Conservation (phyloP, 2,329 filamentous ascomycete genomes). For the Fusarium sp. region DNA sequence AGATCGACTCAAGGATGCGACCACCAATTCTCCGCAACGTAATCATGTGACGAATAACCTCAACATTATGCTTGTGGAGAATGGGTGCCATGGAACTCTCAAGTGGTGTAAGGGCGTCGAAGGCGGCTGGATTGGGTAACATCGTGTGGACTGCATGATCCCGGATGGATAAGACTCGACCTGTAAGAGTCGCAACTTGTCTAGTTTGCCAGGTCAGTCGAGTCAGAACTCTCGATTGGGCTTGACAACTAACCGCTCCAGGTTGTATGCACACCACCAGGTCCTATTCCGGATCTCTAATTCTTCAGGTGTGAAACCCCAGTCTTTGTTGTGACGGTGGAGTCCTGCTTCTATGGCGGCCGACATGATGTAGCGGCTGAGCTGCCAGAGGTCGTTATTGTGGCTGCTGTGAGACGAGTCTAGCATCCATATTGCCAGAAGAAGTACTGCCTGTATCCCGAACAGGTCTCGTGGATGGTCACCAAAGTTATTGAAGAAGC, state of each 20-base stretch:
- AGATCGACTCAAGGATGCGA: constrained; percentile 2
- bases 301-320: background rate
- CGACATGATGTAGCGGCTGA: constrained; percentile 10
- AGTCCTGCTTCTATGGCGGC: background rate
- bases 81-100: background rate
- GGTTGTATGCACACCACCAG: constrained; percentile 12
- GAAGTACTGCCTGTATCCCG: background rate
- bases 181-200: background rate
- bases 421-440: background rate
- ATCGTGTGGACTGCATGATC: background rate
- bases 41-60: background rate
- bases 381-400: constrained; percentile 8
- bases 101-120: background rate
- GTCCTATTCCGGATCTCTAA: background rate
- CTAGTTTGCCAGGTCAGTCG: background rate
- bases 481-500: background rate
- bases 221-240: background rate
- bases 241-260: background rate
- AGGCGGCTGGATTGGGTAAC: background rate
- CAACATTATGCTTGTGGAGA: background rate
- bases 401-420: background rate
- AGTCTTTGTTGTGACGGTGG: background rate
- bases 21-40: background rate
- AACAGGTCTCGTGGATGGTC: background rate
- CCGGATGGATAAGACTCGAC: background rate